Percentiles rank a stretch among this genome's conserved stretches.
These are phyloP conservation scores for Aegilops longissima DNA, from an alignment of 176 grass and related monocot species.

Conservation along the genomic window DNA sequence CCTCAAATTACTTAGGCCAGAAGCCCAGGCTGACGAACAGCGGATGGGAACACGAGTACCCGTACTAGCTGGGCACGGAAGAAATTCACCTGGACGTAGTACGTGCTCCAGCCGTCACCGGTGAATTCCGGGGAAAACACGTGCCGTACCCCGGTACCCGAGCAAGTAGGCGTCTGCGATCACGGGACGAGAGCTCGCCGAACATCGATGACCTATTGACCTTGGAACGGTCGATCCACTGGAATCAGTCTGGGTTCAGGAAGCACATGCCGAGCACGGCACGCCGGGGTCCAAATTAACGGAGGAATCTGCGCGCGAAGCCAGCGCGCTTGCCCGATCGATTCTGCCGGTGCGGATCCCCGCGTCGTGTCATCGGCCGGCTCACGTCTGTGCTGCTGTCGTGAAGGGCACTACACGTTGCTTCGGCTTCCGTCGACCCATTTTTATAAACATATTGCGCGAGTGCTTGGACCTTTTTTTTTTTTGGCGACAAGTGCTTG, in stretches of 20 bases:
- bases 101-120: not conserved
- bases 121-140: not conserved
- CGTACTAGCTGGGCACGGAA: not conserved
- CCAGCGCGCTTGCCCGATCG: not conserved
- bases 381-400: not conserved
- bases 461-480: not conserved
- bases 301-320: not conserved
- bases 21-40: not conserved
- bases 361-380: not conserved
- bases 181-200: too few species aligned
- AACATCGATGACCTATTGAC: not conserved
- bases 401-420: conserved; percentile 5
- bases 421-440: not conserved
- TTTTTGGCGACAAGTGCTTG: too few species aligned
- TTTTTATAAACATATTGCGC: not conserved
- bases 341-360: not conserved
- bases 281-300: not conserved
- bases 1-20: not conserved
- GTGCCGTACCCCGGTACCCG: not conserved
- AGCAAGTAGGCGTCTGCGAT: too few species aligned
- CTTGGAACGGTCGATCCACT: too few species aligned
- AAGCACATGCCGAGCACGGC: not conserved
- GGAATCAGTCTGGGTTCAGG: not conserved
- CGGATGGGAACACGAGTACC: not conserved
- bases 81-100: not conserved